Percentiles rank a stretch among this genome's conserved stretches.
These are phyloP conservation scores for Stephanodiscus minutulus DNA, from an alignment of 108 stramenopile species.

Conservation along the genomic window DNA sequence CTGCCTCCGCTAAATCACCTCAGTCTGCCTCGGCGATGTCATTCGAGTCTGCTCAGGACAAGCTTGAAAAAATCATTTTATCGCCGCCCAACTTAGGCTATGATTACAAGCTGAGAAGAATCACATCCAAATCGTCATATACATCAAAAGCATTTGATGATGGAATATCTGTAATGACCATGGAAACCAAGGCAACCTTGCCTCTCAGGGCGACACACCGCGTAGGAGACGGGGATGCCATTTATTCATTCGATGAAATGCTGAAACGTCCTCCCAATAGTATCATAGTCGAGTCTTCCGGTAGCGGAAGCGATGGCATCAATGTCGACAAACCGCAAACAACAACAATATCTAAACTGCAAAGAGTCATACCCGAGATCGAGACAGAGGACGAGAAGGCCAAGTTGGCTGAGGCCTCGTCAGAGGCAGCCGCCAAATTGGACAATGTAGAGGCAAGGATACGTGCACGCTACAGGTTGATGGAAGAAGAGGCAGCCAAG, in stretches of 20 bases:
- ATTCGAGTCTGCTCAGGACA: background rate
- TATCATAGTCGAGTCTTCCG: slow-evolving; percentile 43
- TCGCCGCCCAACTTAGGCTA: background rate
- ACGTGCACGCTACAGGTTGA: slow-evolving; percentile 25
- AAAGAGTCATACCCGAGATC: slow-evolving; percentile 29
- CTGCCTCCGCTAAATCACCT: background rate
- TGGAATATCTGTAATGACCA: slow-evolving; percentile 47
- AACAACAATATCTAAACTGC: slow-evolving; percentile 19
- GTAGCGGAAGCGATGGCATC: slow-evolving; percentile 5
- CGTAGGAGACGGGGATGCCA: slow-evolving; percentile 12
- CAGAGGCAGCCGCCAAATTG: slow-evolving; percentile 18
- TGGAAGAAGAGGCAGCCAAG: slow-evolving; percentile 15
- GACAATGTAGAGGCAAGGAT: slow-evolving; percentile 50
- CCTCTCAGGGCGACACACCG: slow-evolving; percentile 4
- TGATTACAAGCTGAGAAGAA: background rate
- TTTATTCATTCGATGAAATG: slow-evolving; percentile 32
- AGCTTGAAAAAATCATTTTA: background rate
- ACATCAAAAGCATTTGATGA: slow-evolving; percentile 32
- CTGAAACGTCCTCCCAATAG: slow-evolving; percentile 45
- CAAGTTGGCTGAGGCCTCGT: slow-evolving; percentile 24
- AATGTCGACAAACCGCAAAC: slow-evolving; percentile 6
- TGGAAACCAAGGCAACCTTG: slow-evolving; percentile 47
- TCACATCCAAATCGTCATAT: background rate
- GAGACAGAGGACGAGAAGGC: slow-evolving; percentile 30
- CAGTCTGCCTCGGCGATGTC: background rate